Conservation (phyloP, 495 filamentous ascomycete genomes). For the Annulohypoxylon bovei region DNA sequence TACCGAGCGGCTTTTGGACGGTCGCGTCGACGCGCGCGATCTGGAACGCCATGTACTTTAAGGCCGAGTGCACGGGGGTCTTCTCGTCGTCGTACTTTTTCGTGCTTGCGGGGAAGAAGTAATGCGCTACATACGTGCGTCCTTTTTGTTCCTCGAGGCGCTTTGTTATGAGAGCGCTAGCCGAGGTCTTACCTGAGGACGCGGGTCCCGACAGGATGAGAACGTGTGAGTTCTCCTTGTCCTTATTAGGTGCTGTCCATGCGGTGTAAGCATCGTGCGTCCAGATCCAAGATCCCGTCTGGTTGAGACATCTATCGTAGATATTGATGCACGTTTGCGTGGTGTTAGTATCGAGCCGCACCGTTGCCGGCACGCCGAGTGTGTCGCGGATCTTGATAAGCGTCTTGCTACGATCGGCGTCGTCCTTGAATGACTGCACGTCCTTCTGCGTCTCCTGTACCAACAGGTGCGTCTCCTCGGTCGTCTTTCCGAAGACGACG, state of each 20-base stretch:
- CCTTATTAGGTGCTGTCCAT: slow-evolving; percentile 1
- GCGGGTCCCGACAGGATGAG: slow-evolving; percentile 3
- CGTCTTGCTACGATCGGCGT: background rate
- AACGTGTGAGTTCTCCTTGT: background rate
- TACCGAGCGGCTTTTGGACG: slow-evolving; percentile 2
- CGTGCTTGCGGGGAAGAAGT: slow-evolving; percentile 3
- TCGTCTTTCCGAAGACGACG: background rate
- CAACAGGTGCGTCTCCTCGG: background rate
- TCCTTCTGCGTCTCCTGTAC: background rate
- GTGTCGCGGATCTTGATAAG: slow-evolving; percentile 7
- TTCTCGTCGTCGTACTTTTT: slow-evolving; percentile 13
- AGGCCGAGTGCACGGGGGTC: background rate
- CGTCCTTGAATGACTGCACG: background rate
- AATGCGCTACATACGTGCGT: slow-evolving; percentile 5
- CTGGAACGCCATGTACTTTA: slow-evolving; percentile 13
- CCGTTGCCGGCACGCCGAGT: background rate
- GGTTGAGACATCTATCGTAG: background rate
- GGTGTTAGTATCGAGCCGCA: slow-evolving; percentile 6
- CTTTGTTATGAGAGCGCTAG: slow-evolving; percentile 1
- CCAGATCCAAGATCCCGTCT: slow-evolving; percentile 8
- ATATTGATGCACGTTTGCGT: slow-evolving; percentile 3
- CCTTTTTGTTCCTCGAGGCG: slow-evolving; percentile 11
- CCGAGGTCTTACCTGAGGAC: slow-evolving; percentile 10
- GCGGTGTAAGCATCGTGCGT: background rate
- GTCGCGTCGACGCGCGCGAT: background rate